Base-by-base conservation (phyloP, 140 eudicot genomes). In the Anethum foeniculum region DNA sequence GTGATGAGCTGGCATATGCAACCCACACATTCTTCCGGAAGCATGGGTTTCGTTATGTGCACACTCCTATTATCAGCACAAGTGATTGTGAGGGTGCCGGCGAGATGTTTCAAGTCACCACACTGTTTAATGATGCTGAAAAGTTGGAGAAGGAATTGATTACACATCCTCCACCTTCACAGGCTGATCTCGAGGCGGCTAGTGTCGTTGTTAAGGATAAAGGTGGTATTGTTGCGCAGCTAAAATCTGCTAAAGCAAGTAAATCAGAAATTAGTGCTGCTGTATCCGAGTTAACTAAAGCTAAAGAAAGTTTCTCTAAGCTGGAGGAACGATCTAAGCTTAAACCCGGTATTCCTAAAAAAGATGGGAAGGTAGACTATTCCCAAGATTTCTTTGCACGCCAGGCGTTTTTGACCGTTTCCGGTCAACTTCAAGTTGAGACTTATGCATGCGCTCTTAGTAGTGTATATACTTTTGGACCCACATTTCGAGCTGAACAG, bases 11-110 rank as follows among this genome's bases (percentile, higher is more conserved):
- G 85, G 92, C 98, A 1, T 94, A 83, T 82, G 97, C 98, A 0
- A 94, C 97, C 79, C 98, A 94, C 86, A 87, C 96, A 60, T 94
- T 94, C 82, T 94, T 94, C 88, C 96, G 86, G 38, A 76, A 90
- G 30, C 92, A 94, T 38, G 94, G 93, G 56, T 94, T 94, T 81
- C 88, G 90, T 38, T 91, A 92, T 34, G 87, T 94, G 15, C 98
- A 94, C 77, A 94, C 98, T 25, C 98, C 98, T 36, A 92, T 94
- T 54, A 84, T 94, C 79, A 92, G 96, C 23, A 94, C 98, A 21
- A 92, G 97, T 76, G 98, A 94, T 78, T 94, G 98, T 80, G 97
- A 94, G 89, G 98, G 98, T 23, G 97, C 98, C 7, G 98, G 98
- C 34, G 98, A 94, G 89, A 92, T 92, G 97, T 92, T 94, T 85